Conservation (phyloP, 257 asterid species). For the Eucommia ulmoides region DNA sequence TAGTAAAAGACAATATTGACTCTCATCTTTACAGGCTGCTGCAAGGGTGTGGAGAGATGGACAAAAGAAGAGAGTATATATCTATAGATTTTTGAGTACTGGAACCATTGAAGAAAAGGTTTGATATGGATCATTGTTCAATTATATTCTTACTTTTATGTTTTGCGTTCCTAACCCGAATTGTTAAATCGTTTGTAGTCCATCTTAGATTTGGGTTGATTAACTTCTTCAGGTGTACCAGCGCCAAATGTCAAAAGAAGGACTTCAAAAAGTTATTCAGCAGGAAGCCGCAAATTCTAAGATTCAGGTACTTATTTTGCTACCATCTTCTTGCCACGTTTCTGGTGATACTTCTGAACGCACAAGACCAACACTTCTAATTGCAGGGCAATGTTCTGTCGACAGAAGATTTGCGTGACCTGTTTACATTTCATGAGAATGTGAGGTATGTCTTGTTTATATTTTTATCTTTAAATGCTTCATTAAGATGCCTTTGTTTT, state of each 20-base stretch:
- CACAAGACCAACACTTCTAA: constrained; percentile 11
- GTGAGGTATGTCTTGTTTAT: constrained; percentile 40
- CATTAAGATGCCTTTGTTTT: not conserved
- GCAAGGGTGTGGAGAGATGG: constrained; percentile 99
- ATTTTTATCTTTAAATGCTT: constrained; percentile 8
- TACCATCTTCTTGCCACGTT: constrained; percentile 7
- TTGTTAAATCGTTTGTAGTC: not conserved
- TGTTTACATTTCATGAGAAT: constrained; percentile 68
- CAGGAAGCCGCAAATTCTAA: constrained; percentile 63
- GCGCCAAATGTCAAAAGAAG: constrained; percentile 99
- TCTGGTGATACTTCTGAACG: constrained; percentile 7
- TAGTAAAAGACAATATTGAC: too few species aligned
- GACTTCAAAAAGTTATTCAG: constrained; percentile 91
- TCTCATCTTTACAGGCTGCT: constrained; percentile 94
- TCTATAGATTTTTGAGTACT: constrained; percentile 85
- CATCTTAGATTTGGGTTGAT: not conserved
- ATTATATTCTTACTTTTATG: not conserved
- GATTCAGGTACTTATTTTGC: constrained; percentile 28
- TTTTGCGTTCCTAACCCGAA: not conserved
- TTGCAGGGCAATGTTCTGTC: constrained; percentile 81
- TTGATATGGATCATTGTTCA: constrained; percentile 12
- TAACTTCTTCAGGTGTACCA: constrained; percentile 62
- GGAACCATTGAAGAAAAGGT: constrained; percentile 99
- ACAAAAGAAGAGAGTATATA: constrained; percentile 94
- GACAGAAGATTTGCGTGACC: constrained; percentile 84